These are phyloP conservation scores for Benincasa hispida DNA, from an alignment of 306 rosid genomes.

Conservation along the genomic window DNA sequence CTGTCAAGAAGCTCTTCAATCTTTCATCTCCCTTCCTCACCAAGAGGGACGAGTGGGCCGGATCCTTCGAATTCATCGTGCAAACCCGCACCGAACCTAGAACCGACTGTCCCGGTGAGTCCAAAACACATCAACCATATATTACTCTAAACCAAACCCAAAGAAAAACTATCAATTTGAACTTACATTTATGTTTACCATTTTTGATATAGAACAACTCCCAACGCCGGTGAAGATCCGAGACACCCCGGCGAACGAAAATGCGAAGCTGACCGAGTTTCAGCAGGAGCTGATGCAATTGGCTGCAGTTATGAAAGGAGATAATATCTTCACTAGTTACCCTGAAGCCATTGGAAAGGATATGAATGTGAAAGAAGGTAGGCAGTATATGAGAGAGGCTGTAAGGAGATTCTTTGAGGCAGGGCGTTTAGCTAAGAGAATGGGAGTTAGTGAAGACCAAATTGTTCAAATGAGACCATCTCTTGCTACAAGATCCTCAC, in stretches of 20 bases:
- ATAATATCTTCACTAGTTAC: slow-evolving; percentile 49
- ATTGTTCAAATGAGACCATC: slow-evolving; percentile 89
- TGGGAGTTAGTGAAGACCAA: slow-evolving; percentile 67
- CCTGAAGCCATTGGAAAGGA: slow-evolving; percentile 42
- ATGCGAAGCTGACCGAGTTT: slow-evolving; percentile 49
- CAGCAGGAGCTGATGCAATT: slow-evolving; percentile 74
- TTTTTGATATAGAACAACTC: slow-evolving; percentile 36
- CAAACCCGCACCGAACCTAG: slow-evolving; percentile 49
- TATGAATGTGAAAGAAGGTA: slow-evolving; percentile 67
- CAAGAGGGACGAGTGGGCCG: slow-evolving; percentile 79
- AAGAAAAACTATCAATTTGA: background rate
- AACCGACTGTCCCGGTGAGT: slow-evolving; percentile 83
- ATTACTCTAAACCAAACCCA: background rate
- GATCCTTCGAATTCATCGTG: slow-evolving; percentile 61
- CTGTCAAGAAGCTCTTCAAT: slow-evolving; percentile 69
- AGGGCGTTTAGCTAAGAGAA: slow-evolving; percentile 48
- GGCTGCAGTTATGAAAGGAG: slow-evolving; percentile 73
- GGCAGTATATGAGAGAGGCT: slow-evolving; percentile 53
- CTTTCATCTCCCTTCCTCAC: slow-evolving; percentile 62
- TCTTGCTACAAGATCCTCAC: slow-evolving; percentile 45
- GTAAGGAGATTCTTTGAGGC: slow-evolving; percentile 62
- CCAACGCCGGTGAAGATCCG: slow-evolving; percentile 47
- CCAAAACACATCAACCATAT: background rate
- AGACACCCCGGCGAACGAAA: slow-evolving; percentile 38
- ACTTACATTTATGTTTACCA: background rate